Evolutionary conservation across 1,284 basidiomycete genomes (phyloP), one percentile per base, ranked within the genome.

Genomic region (Puccinia polysora): DNA sequence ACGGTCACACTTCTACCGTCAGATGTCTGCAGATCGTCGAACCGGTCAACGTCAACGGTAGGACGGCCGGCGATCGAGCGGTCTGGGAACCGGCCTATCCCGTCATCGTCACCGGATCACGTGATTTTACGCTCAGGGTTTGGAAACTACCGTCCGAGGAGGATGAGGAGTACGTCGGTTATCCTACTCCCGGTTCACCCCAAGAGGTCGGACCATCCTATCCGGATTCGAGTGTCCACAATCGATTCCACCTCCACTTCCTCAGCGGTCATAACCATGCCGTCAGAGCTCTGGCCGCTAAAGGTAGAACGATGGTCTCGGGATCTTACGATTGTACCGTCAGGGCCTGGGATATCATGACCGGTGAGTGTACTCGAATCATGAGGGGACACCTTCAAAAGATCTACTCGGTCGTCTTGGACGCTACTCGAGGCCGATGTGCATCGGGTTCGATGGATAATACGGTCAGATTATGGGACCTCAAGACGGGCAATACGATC

Each of bases 381-480:
- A 83, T 97, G 58, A 83, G 84, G 1, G 93, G 93, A 0, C 93
- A 97, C 79, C 88, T 88, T 28, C 89, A 91, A 79, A 95, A 93
- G 85, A 91, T 73, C 88, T 94, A 40, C 85, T 94, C 70, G 90
- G 96, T 81, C 84, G 87, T 72, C 82, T 84, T 76, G 52, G 78
- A 79, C 59, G 71, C 69, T 28, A 28, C 49, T 58, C 88, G 92
- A 20, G 87, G 90, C 74, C 88, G 91, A 77, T 91, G 90, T 38
- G 91, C 89, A 74, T 96, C 93, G 0, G 93, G 93, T 4, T 96
- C 93, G 0, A 94, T 96, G 91, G 93, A 96, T 79, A 89, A 91
- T 67, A 93, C 91, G 1, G 92, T 96, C 75, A 89, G 90, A 65
- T 86, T 97, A 40, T 97, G 93, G 93, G 89, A 89, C 76, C 82